Conservation (phyloP, 768 basidiomycete species). For the Clitopilus passeckerianus region DNA sequence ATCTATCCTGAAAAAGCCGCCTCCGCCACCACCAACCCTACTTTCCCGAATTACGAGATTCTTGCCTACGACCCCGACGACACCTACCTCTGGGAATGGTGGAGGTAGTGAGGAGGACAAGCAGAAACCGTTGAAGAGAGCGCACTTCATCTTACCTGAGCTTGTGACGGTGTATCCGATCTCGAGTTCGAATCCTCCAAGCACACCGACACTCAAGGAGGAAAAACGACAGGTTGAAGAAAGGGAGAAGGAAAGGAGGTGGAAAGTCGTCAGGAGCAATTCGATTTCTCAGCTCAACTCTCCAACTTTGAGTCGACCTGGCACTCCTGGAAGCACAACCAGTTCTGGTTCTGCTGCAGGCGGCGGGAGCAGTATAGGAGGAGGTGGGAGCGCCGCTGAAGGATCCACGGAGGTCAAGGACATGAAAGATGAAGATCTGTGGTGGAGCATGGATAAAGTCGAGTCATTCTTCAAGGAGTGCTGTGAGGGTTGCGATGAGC, state of each 20-base stretch:
- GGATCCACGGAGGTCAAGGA: constrained; percentile 17
- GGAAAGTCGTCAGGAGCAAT: constrained; percentile 58
- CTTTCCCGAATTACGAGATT: constrained; percentile 73
- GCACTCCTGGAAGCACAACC: background rate
- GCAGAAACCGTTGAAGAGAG: constrained; percentile 69
- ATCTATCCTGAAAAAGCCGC: constrained; percentile 76
- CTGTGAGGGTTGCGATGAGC: constrained; percentile 72
- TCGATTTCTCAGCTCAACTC: constrained; percentile 11
- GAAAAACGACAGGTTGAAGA: constrained; percentile 81
- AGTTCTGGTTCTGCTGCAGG: background rate
- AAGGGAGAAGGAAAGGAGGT: constrained; percentile 63
- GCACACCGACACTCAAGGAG: constrained; percentile 70
- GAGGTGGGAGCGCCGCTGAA: background rate
- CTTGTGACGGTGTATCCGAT: constrained; percentile 90
- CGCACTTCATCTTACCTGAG: constrained; percentile 87
- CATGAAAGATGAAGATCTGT: constrained; percentile 43
- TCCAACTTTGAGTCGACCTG: background rate
- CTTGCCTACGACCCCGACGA: constrained; percentile 38
- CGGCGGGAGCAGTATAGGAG: background rate
- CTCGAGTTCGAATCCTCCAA: constrained; percentile 78
- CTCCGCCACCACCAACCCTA: constrained; percentile 61
- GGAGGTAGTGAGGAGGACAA: constrained; percentile 27
- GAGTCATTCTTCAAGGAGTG: constrained; percentile 86
- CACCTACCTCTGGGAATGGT: constrained; percentile 4
- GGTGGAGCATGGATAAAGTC: constrained; percentile 85